phyloP scores from a whole-genome alignment of 169 alveolate genomes.

The Eimeria acervulina region DNA sequence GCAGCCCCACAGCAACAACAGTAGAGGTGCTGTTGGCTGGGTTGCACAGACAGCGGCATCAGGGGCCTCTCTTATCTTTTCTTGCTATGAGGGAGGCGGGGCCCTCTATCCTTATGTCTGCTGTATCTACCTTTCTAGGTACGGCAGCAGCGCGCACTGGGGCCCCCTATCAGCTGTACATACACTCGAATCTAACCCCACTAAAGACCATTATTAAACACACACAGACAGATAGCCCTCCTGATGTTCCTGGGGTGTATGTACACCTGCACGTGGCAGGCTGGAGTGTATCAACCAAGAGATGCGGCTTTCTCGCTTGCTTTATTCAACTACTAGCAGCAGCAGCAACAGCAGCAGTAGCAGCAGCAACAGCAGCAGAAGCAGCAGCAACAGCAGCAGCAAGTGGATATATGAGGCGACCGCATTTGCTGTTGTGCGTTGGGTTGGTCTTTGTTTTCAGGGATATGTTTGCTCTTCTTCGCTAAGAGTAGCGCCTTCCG shows the following conservation, averaged over 20 bases:
- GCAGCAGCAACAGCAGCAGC: not conserved
- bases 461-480: not conserved
- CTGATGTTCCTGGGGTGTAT: not conserved
- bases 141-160: too few species aligned
- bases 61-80: slow-evolving; percentile 32
- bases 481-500: slow-evolving; percentile 38
- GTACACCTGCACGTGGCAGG: not conserved
- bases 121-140: slow-evolving; percentile 28
- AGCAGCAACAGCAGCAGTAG: not conserved
- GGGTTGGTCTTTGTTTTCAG: not conserved
- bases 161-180: not conserved
- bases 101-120: not conserved
- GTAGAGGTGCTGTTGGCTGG: slow-evolving; percentile 43
- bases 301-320: too few species aligned
- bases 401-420: not conserved
- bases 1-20: slow-evolving; percentile 49
- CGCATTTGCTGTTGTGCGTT: not conserved
- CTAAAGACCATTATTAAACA: too few species aligned
- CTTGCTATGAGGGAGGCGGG: slow-evolving; percentile 8
- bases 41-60: not conserved
- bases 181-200: not conserved
- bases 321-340: not conserved
- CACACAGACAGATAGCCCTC: not conserved
- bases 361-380: not conserved
- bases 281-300: too few species aligned